Percentiles rank a stretch among this genome's conserved stretches.
Conservation (phyloP, 2,329 filamentous ascomycete species). For the Golovinomyces cichoracearum region DNA sequence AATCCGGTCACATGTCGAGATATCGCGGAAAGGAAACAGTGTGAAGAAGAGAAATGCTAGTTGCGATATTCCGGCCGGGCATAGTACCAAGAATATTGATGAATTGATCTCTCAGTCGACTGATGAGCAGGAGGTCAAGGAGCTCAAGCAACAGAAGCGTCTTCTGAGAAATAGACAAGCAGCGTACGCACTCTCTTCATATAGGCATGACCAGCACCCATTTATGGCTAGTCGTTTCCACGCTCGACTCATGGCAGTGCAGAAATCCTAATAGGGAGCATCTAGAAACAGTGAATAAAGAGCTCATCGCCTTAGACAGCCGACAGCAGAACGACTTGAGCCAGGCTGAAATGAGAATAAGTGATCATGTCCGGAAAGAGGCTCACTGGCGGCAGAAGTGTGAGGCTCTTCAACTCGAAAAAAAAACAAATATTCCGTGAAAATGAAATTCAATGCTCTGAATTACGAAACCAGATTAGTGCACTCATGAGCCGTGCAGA, state of each 20-base stretch:
- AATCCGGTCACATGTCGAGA: conserved; percentile 49
- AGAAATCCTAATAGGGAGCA: conserved; percentile 98
- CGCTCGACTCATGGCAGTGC: conserved; percentile 81
- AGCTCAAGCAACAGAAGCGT: conserved; percentile 94
- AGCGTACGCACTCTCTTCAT: conserved; percentile 48
- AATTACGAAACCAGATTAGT: conserved; percentile 83
- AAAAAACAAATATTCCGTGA: conserved; percentile 71
- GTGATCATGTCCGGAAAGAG: conserved; percentile 46
- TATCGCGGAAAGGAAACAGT: conserved; percentile 24
- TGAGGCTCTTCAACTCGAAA: conserved; percentile 54
- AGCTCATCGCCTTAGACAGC: conserved; percentile 49
- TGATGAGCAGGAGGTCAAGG: conserved; percentile 84
- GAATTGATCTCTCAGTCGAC: conserved; percentile 66
- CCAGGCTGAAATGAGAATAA: conserved; percentile 39
- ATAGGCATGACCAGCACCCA: conserved; percentile 8
- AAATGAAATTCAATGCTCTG: conserved; percentile 73
- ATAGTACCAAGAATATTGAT: conserved; percentile 86
- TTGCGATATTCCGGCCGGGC: conserved; percentile 86
- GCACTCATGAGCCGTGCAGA: no score
- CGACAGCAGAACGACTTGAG: conserved; percentile 55
- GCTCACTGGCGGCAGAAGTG: conserved; percentile 51
- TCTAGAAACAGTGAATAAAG: conserved; percentile 90
- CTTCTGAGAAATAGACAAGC: conserved; percentile 85
- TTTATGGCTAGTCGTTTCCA: conserved; percentile 18
- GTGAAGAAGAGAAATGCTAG: conserved; percentile 98